Base-by-base conservation (phyloP, 2,329 filamentous ascomycete species). In the Fusarium sp. region DNA sequence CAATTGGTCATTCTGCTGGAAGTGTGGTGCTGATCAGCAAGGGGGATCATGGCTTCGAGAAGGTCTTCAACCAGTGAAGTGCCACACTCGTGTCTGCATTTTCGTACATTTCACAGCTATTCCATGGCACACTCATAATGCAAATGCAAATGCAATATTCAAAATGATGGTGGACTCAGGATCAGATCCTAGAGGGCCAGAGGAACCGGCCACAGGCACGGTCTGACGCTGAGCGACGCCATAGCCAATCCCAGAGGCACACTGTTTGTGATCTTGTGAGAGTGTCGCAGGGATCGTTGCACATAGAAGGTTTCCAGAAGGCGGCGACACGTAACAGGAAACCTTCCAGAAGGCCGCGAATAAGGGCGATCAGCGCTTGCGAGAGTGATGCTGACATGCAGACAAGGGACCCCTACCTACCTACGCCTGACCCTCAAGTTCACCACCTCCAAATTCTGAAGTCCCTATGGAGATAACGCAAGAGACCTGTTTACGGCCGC, bases 401-500 rank as follows among this genome's bases (percentile, higher is more conserved):
- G 33, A 41, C 31, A 41, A 55, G 55, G 46, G 38, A 27, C 52
- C 63, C 52, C 62, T 57, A 31, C 17, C 33, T n/a, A 25, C n/a
- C 53, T 61, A 38, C 49, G 68, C 56, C 64, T 68, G 65, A 68
- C 64, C 35, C 42, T 39, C 25, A 44, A 44, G 29, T 50, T 45
- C 49, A 52, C 33, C 63, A 68, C 56, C 47, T 49, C 39, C 46
- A 54, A 35, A 25, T 67, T 47, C 36, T 44, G 15, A 54, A 42
- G 45, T 35, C 27, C 27, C 17, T 11, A 35, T 22, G 39, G 22
- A 38, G 42, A 67, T 33, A 44, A 67, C 31, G 35, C 41, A 49
- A 22, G 42, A 38, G 25, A 33, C n/a, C 18, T 29, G 35, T 47
- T 15, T 29, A n/a, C 44, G 42, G 49, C 63, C 58, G 55, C 47